Evolutionary conservation across 345 rosid genomes (phyloP), one percentile per base, ranked within the genome.

Genomic region (Eucalyptus sp.): DNA sequence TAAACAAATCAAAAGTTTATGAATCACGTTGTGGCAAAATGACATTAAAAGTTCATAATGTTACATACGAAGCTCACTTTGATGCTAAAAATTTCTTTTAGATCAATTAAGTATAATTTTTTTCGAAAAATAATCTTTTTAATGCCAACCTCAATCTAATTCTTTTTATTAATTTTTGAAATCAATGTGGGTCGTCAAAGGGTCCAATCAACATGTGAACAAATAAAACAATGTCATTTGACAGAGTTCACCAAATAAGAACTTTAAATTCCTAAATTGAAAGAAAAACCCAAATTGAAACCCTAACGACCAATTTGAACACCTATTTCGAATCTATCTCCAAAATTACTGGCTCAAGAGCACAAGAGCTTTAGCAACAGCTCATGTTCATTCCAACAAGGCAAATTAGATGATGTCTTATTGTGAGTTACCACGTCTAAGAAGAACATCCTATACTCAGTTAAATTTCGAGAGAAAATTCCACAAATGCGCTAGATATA

Each of bases 361-460:
- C 58, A 20, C 0, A 52, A 0, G 58, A 52, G 58, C 58, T 52
- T 52, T 52, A 52, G 58, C 25, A 52, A 52, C 0, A 52, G 5
- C 25, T 52, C 25, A 20, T 0, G 0, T 52, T 52, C 25, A 20
- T 8, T 8, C 58, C 10, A 20, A 52, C 58, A 52, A 52, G 20
- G 25, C 58, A 52, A 18, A 7, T 20, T 52, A 8, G 58, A 52
- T 20, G 58, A 4, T 20, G 58, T 52, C 10, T 52, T 52, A 52
- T 52, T 20, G 1, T 8, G 25, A 8, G 25, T 20, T 3, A 52
- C 0, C 0, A 0, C 5, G 0, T 52, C 58, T 8, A 52, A 52
- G 24, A 52, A 52, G 25, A 52, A 20, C 10, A 52, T 52, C 58
- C 1, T 52, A 1, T 7, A 52, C 25, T 7, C 1, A 52, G 0